Percentiles rank a stretch among this genome's conserved stretches.
These are phyloP conservation scores for Clonostachys byssicola DNA, from an alignment of 2,329 filamentous ascomycete species.

Conservation along the genomic window DNA sequence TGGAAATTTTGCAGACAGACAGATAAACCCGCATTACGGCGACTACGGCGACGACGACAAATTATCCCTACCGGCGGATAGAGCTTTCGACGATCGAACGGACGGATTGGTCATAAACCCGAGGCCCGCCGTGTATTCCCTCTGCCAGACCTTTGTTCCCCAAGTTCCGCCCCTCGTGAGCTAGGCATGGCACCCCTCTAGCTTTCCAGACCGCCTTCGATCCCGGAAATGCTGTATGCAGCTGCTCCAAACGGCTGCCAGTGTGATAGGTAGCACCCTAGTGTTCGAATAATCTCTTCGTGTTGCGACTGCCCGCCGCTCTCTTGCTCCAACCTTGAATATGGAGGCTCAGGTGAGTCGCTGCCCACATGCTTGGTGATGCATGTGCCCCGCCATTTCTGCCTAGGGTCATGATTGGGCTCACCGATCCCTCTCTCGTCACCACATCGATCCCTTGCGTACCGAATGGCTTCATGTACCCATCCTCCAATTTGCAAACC, in stretches of 20 bases:
- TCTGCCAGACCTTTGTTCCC: not conserved
- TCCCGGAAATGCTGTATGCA: constrained; percentile 4
- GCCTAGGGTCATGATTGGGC: not conserved
- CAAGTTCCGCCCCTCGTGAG: constrained; percentile 4
- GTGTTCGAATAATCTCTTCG: not conserved
- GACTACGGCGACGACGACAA: not conserved
- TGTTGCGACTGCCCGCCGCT: not conserved
- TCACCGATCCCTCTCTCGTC: not conserved
- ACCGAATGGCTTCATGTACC: not conserved
- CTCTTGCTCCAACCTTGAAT: not conserved
- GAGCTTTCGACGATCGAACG: too few relatives aligned
- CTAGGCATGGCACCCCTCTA: constrained; percentile 4
- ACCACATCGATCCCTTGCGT: not conserved
- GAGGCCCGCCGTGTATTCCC: too few relatives aligned
- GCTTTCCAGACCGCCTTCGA: not conserved
- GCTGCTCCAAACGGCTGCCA: constrained; percentile 1
- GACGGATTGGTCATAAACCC: too few relatives aligned
- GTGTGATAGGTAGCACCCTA: constrained; percentile 3
- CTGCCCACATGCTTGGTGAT: not conserved
- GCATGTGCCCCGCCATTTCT: not conserved
- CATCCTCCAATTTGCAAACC: not conserved
- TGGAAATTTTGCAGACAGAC: not conserved
- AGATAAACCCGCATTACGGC: not conserved
- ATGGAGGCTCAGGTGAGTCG: constrained; percentile 4
- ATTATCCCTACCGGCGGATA: not conserved